Evolutionary conservation across 495 filamentous ascomycete species (phyloP), one percentile per base, ranked within the genome.

Genomic region (Amorphotheca resinae): DNA sequence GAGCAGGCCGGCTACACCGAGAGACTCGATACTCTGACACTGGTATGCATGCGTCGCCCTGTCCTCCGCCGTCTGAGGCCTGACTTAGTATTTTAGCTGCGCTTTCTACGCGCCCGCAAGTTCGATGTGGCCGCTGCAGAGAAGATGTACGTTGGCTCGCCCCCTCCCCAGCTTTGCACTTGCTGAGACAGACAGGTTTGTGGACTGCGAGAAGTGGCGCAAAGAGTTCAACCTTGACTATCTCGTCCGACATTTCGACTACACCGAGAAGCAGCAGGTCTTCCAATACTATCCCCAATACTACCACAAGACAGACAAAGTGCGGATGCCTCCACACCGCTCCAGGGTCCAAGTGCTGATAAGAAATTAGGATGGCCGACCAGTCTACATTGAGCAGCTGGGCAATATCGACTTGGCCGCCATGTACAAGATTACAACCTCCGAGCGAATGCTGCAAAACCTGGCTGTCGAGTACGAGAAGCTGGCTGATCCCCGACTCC

Each of bases 221-320:
- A 75, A 82, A 63, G 76, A 87, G 31, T 88, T 79, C 56, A 76
- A 79, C 39, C 85, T 93, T n/a, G 87, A 95, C 62, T 72, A 93
- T 31, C 74, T 89, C 14, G 72, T 84, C 41, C 70, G 70, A 34
- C 80, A 66, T 40, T 98, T 93, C 68, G 77, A 88, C 30, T 95
- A 95, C 62, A 70, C 65, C 20, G 93, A 95, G 73, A 94, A 94
- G 72, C 64, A 72, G 37, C 55, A 87, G 56, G 74, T 98, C 34
- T 91, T 87, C 67, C 65, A 89, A 60, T 95, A 82, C 70, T 98
- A 98, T 62, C 87, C 88, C 2, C 91, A 98, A 68, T 98, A 91
- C 70, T 98, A 98, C 63, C 91, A 98, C 74, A 95, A 93, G 69
- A 98, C 86, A 4, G 91, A 98, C 66, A 94, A 93, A 72, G 88